Base-by-base conservation (phyloP, 129 eudicot species). In the Tagetes erecta region DNA sequence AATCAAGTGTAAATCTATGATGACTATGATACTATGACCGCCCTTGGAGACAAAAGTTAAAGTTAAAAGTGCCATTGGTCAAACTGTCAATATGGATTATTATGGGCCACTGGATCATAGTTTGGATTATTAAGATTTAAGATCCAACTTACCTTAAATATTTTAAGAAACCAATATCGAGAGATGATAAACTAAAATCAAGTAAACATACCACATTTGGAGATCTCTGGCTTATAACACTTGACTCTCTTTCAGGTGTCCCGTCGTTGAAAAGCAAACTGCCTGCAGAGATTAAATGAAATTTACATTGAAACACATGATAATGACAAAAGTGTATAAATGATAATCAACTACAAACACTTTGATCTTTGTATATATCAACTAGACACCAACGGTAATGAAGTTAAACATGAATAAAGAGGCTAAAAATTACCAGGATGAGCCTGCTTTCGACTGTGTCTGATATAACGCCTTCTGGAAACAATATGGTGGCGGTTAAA, bases 401-500 rank as follows among this genome's bases (percentile, higher is more conserved):
- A 14, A 27, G 53, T 47, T 1, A 49, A 47, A 11, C 3, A 47
- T 11, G 11, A 36, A 42, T 1, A 65, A 20, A 42, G 11, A 73
- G 27, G 56, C 13, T 58, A 67, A 66, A 10, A 20, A 38, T 74
- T 89, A 92, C 93, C 91, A 64, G 87, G 67, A 78, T 80, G 81
- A 1, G 63, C 81, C 60, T 81, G 85, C 60, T 77, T 85, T 2
- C 84, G 85, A 66, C n/a, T 80, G 63, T 80, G 86, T 31, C 86
- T 86, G 35, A 76, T 49, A 31, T 77, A 49, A 31, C 86, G 87
- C 81, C 84, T 84, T 65, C 87, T 72, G 13, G 92, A 63, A n/a
- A 86, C 53, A 1, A 87, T 71, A 31, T 85, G 84, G 8, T 87
- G 86, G 3, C 95, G 91, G 68, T 89, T 95, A 53, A 92, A 89